phyloP scores from a whole-genome alignment of 2,329 filamentous ascomycete species.

The Beauveria caledonica region DNA sequence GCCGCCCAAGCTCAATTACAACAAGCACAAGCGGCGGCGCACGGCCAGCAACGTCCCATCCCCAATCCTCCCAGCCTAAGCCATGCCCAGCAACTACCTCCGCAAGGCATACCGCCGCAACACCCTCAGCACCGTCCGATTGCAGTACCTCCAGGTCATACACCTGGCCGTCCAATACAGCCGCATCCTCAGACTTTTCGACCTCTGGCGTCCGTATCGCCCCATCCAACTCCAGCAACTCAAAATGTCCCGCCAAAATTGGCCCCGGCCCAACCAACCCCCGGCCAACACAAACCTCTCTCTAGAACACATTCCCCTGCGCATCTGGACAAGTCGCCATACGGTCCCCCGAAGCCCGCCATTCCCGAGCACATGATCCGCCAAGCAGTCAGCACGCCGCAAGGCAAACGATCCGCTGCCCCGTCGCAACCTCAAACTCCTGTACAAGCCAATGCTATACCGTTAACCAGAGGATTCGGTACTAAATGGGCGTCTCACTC shows the following conservation, averaged over 20 bases:
- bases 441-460: constrained; percentile 20
- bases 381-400: constrained; percentile 27
- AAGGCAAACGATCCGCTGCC: constrained; percentile 24
- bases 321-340: constrained; percentile 24
- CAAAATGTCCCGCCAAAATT: constrained; percentile 24
- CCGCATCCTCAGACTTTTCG: constrained; percentile 19
- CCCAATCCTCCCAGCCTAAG: constrained; percentile 6
- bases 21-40: constrained; percentile 11
- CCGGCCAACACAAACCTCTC: constrained; percentile 21
- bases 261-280: constrained; percentile 13
- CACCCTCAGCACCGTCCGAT: constrained; percentile 11
- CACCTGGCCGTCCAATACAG: constrained; percentile 17
- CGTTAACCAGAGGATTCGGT: constrained; percentile 32
- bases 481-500: constrained; percentile 52
- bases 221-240: constrained; percentile 18
- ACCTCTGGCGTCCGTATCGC: constrained; percentile 25
- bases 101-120: constrained; percentile 9
- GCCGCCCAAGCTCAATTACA: constrained; percentile 11
- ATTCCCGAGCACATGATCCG: constrained; percentile 35
- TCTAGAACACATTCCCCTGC: constrained; percentile 18
- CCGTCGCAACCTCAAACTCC: constrained; percentile 29
- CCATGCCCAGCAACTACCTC: constrained; percentile 3
- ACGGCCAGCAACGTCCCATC: constrained; percentile 10
- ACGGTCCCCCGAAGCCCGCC: constrained; percentile 28
- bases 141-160: constrained; percentile 2